phyloP scores from a whole-genome alignment of 2,329 filamentous ascomycete genomes.

The Botryotinia globosa region DNA sequence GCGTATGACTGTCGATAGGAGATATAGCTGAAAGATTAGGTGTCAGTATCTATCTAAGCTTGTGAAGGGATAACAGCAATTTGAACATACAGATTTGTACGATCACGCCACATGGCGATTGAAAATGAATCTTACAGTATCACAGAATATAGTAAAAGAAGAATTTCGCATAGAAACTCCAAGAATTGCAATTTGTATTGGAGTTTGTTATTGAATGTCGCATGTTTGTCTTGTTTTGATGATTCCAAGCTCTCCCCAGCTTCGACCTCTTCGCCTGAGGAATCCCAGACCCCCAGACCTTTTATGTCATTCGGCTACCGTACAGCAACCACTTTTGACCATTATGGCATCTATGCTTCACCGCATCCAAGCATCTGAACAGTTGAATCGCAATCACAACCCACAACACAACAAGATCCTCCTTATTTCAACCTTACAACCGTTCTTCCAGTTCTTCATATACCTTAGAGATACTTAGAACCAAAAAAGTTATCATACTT shows the following conservation, averaged over 20 bases:
- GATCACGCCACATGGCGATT: constrained; percentile 93
- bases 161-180: constrained; percentile 14
- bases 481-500: not conserved
- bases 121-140: constrained; percentile 21
- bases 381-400: constrained; percentile 13
- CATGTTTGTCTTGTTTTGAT: constrained; percentile 19
- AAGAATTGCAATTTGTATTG: not conserved
- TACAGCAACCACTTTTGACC: not conserved
- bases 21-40: constrained; percentile 66
- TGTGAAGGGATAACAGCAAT: not conserved
- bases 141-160: constrained; percentile 1
- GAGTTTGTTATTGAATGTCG: constrained; percentile 15
- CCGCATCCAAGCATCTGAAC: constrained; percentile 13
- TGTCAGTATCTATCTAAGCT: constrained; percentile 31
- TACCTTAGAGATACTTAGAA: not conserved
- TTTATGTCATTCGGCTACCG: constrained; percentile 5
- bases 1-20: constrained; percentile 98
- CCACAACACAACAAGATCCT: constrained; percentile 9
- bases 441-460: not conserved
- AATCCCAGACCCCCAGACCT: not conserved
- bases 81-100: constrained; percentile 83
- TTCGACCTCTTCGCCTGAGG: constrained; percentile 17
- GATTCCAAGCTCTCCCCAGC: constrained; percentile 12
- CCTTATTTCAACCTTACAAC: not conserved
- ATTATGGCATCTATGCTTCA: constrained; percentile 8